Percentiles rank a stretch among this genome's conserved stretches.
Evolutionary conservation across 352 stramenopile genomes (phyloP).

Genomic region (Pythium angustatum): DNA sequence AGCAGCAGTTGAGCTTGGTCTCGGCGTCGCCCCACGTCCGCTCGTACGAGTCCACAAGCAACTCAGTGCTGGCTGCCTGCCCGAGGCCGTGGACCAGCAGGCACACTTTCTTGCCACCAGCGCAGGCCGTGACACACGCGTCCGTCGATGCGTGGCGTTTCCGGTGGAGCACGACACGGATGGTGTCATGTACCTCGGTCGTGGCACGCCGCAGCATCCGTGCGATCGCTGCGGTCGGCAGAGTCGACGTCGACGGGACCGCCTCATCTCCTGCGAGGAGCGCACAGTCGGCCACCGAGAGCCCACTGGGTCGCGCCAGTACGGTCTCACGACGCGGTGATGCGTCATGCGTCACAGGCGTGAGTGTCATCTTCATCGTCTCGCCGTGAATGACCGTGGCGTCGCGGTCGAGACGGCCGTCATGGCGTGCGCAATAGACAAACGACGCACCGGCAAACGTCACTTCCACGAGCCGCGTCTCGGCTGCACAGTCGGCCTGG

Average conservation of each 20-base stretch:
- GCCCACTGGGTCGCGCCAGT: neutral
- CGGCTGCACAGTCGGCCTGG: slow-evolving; percentile 14
- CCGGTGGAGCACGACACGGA: neutral
- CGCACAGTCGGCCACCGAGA: neutral
- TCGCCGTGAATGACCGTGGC: neutral
- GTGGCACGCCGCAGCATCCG: neutral
- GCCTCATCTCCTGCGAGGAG: too few species aligned
- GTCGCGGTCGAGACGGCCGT: neutral
- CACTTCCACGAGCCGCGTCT: slow-evolving; percentile 36
- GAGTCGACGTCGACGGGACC: too few species aligned
- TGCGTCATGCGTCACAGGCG: neutral
- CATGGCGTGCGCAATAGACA: slow-evolving; percentile 34
- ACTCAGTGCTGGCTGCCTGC: neutral
- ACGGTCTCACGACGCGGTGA: neutral
- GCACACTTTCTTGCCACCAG: slow-evolving; percentile 22
- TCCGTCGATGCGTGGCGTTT: neutral
- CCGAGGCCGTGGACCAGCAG: slow-evolving; percentile 30
- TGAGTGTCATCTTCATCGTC: neutral
- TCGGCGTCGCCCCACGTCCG: slow-evolving; percentile 25
- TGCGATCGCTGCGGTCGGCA: neutral
- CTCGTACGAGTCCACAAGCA: slow-evolving; percentile 8
- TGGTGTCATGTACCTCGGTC: neutral
- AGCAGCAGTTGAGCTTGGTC: slow-evolving; percentile 30
- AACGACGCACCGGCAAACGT: slow-evolving; percentile 37
- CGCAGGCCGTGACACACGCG: slow-evolving; percentile 1